Base-by-base conservation (phyloP, 1,284 basidiomycete species). In the Irpex sp. region DNA sequence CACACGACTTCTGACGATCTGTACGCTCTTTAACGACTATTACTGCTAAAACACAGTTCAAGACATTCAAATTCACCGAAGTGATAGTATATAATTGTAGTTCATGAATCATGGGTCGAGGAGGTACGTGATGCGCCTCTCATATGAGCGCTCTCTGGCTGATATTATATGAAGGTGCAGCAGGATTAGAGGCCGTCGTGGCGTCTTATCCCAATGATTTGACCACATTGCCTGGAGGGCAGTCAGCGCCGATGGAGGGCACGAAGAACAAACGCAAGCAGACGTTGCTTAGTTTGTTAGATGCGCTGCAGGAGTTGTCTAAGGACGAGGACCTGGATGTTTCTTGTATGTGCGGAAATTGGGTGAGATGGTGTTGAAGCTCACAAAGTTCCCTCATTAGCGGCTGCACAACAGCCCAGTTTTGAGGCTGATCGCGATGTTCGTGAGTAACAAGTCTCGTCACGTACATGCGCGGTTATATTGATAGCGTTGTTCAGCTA, bases 371-470 rank as follows among this genome's bases (percentile, higher is more conserved):
- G 24, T 22, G 0, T 11, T 58, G 60, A 20, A 22, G 22, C 24
- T 70, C 22, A 70, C 24, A 58, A 32, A 15, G 49, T n/a, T 56
- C 59, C 27, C 38, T 64, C 20, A 11, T 44, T 42, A 84, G 85
- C 79, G 44, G 73, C 73, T 20, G 76, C 79, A 67, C 84, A 85
- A 66, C 79, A 83, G 18, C 86, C 88, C 1, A 85, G 79, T 68
- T 85, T 86, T 70, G 91, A 93, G 73, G 91, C 92, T 68, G 92
- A 90, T 74, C 83, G 82, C 74, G 90, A 92, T 76, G 86, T 90
- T 74, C 90, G 92, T 92, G 77, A 85, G 90, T 90, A 66, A 6
- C 32, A 10, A 49, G 22, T 54, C 60, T 24, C 45, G 15, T 66
- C 43, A 11, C 42, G n/a, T 4, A 32, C 18, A 44, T 58, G 20